Conservation (phyloP, 257 asterid genomes). For the Fraxinus excelsior region DNA sequence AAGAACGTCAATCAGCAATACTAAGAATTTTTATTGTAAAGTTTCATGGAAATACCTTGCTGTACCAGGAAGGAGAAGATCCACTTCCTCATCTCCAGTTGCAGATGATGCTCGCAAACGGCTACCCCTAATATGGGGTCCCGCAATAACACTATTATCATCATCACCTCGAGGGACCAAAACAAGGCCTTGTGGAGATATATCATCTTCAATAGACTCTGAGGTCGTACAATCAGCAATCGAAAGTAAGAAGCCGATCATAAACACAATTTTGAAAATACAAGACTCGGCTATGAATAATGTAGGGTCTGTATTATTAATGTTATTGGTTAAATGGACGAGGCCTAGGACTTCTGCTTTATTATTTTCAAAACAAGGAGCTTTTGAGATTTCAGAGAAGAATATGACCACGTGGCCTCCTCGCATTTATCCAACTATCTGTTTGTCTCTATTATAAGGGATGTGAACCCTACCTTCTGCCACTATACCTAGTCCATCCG, state of each 20-base stretch:
- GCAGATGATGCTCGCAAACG: conserved; percentile 82
- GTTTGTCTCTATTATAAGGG: not conserved
- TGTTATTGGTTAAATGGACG: not conserved
- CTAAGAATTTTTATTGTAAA: not conserved
- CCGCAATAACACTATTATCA: conserved; percentile 65
- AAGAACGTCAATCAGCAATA: not conserved
- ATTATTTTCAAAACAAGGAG: not conserved
- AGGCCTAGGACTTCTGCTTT: not conserved
- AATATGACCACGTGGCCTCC: not conserved
- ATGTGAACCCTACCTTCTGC: conserved; percentile 68
- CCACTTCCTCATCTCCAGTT: conserved; percentile 94
- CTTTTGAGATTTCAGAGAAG: not conserved
- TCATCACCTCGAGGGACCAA: conserved; percentile 78
- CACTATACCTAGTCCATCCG: conserved; percentile 77
- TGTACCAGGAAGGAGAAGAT: conserved; percentile 98
- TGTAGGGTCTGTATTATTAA: not conserved
- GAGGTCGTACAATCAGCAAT: conserved; percentile 28
- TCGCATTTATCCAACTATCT: not conserved
- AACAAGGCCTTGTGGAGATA: conserved; percentile 88
- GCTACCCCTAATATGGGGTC: conserved; percentile 90
- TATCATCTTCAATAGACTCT: conserved; percentile 87
- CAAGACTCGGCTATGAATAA: not conserved
- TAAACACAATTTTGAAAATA: not conserved
- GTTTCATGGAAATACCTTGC: conserved; percentile 61
- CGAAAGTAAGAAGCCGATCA: conserved; percentile 7